Evolutionary conservation across 176 grass and related monocot genomes (phyloP), one percentile per base, ranked within the genome.

Genomic region (Stipa capillata): DNA sequence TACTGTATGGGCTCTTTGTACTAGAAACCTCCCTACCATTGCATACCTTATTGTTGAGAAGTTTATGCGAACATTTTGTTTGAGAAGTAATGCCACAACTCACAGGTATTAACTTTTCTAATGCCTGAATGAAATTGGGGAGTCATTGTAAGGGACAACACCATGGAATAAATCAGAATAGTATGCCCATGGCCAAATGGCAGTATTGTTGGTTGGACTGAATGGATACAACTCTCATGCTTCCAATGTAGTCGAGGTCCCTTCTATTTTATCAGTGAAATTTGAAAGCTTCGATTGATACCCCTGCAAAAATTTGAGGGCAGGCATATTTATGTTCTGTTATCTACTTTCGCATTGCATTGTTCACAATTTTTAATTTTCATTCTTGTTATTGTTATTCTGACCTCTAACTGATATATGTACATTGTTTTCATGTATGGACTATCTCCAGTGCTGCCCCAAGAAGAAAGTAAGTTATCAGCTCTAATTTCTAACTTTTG

Each of bases 381-480:
- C 7, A 52, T 47, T 69, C 45, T 79, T 71, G 1, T 72, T 77
- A 66, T 25, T 11, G 40, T 65, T 60, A 80, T 76, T 55, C 56
- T 79, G 54, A 72, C 73, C 52, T 76, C 63, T 70, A 70, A 79
- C 79, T 85, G 31, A 84, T 69, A 74, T 87, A 15, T 85, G 72
- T 48, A 36, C 50, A 53, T 80, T 84, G 34, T 85, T 77, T 85
- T 54, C 59, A 44, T 83, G 57, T 49, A 73, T 78, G 83, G 73
- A 69, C 65, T 53, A 84, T 87, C 72, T 78, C 7, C 90, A 99
- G 96, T 91, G 35, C 90, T 99, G 59, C 92, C 92, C 27, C 88
- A 93, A 76, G 96, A 99, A 93, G 91, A 90, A 95, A 99, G 96
- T 99, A 95, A 99, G 96, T 39, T 80, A 42, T 61, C 15, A 24